Evolutionary conservation across 768 basidiomycete genomes (phyloP).

Genomic region (Cystobasidium ongulense): DNA sequence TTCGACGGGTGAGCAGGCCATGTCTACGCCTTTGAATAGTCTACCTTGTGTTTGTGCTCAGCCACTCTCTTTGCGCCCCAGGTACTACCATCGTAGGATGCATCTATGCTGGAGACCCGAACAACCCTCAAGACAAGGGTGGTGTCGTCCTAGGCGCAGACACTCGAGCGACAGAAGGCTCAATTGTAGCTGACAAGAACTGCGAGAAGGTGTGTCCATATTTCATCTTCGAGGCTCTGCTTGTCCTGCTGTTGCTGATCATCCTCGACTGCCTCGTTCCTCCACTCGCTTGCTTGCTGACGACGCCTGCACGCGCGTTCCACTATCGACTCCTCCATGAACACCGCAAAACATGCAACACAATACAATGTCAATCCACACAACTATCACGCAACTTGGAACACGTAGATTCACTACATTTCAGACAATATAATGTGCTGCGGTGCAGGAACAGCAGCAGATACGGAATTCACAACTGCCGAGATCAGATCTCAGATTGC

Average conservation of each 20-base stretch:
- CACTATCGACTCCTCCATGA: neutral
- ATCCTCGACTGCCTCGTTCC: neutral
- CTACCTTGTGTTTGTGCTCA: neutral
- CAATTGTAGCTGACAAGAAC: constrained; percentile 97
- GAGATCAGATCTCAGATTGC: constrained; percentile 94
- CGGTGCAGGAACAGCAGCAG: constrained; percentile 98
- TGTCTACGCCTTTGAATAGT: neutral
- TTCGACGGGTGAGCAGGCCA: constrained; percentile 43
- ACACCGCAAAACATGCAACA: neutral
- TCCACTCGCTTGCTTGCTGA: constrained; percentile 5
- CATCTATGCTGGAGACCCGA: constrained; percentile 70
- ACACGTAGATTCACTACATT: constrained; percentile 85
- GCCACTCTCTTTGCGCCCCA: constrained; percentile 45
- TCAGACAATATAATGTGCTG: constrained; percentile 93
- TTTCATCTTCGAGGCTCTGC: neutral
- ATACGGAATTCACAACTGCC: constrained; percentile 85
- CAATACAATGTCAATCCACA: too few species aligned
- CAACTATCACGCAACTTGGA: neutral
- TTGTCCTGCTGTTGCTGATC: neutral
- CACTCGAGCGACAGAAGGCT: constrained; percentile 86
- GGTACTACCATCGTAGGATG: constrained; percentile 93
- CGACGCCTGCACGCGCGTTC: neutral
- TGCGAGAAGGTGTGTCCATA: constrained; percentile 77
- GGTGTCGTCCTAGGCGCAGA: constrained; percentile 93
- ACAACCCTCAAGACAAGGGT: constrained; percentile 92